These are phyloP conservation scores for Ophiostoma ulmi DNA, from an alignment of 2,329 filamentous ascomycete genomes.

Conservation along the genomic window DNA sequence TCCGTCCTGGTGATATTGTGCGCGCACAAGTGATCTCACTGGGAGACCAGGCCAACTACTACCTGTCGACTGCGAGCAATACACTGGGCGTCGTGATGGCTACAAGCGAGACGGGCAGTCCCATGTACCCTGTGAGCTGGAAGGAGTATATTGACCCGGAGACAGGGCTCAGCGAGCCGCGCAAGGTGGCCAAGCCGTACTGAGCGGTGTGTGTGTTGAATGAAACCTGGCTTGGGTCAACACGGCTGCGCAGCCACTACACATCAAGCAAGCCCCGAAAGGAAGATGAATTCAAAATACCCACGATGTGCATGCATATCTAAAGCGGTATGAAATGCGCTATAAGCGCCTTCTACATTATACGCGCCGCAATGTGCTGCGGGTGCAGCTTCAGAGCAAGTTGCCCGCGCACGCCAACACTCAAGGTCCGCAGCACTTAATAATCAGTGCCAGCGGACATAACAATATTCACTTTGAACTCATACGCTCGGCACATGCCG, in stretches of 20 bases:
- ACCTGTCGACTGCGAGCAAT: conserved; percentile 86
- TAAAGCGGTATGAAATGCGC: too few relatives aligned
- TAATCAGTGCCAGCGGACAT: too few relatives aligned
- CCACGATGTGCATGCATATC: neutral
- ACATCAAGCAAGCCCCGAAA: neutral
- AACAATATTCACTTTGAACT: too few relatives aligned
- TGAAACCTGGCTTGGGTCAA: neutral
- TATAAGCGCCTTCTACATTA: neutral
- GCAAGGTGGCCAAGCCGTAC: conserved; percentile 92
- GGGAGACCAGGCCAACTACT: conserved; percentile 92
- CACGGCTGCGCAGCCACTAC: neutral
- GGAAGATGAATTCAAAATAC: too few relatives aligned
- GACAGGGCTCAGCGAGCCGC: conserved; percentile 67
- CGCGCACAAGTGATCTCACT: conserved; percentile 81
- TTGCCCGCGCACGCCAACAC: neutral
- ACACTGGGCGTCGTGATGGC: conserved; percentile 93
- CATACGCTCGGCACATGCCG: neutral
- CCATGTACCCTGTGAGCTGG: conserved; percentile 93
- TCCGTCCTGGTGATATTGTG: conserved; percentile 88
- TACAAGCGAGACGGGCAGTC: conserved; percentile 76
- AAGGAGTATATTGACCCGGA: conserved; percentile 85
- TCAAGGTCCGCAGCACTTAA: too few relatives aligned
- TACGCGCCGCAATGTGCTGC: neutral
- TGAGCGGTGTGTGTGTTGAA: conserved; percentile 41
- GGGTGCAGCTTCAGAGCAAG: neutral